phyloP scores from a whole-genome alignment of 352 stramenopile species.

The Pythium vanterpoolii region DNA sequence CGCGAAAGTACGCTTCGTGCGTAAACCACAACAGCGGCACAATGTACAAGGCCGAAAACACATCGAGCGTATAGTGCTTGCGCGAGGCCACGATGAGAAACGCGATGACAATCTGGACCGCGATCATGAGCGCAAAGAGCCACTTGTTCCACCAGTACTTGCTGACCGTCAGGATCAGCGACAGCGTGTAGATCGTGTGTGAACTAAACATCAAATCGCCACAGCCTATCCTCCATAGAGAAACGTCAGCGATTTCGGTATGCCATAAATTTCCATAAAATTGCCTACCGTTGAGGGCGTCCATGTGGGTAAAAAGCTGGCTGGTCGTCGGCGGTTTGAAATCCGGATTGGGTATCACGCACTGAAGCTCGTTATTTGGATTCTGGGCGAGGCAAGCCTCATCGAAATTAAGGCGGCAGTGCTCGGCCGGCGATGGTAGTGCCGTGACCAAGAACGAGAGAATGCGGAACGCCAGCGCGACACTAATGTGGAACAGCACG shows the following conservation, averaged over 20 bases:
- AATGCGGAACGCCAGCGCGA: slow-evolving; percentile 67
- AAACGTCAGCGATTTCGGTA: not conserved
- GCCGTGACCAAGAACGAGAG: slow-evolving; percentile 80
- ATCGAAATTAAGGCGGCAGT: slow-evolving; percentile 77
- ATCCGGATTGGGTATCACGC: slow-evolving; percentile 64
- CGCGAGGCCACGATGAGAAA: slow-evolving; percentile 86
- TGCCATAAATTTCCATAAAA: not conserved
- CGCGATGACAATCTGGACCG: slow-evolving; percentile 76
- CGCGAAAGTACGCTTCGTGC: slow-evolving; percentile 73
- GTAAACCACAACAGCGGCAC: slow-evolving; percentile 84
- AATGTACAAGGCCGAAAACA: slow-evolving; percentile 88
- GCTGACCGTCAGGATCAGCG: slow-evolving; percentile 78
- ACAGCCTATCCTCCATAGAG: slow-evolving; percentile 34
- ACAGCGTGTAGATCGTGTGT: slow-evolving; percentile 91
- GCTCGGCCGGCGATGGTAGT: slow-evolving; percentile 57
- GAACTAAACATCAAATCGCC: slow-evolving; percentile 92
- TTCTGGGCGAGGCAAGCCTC: slow-evolving; percentile 48
- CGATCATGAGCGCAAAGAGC: slow-evolving; percentile 68
- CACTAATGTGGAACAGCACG: slow-evolving; percentile 73
- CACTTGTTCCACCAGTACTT: slow-evolving; percentile 88
- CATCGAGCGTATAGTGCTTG: slow-evolving; percentile 91
- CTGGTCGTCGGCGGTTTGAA: slow-evolving; percentile 52
- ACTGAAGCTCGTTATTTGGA: slow-evolving; percentile 48
- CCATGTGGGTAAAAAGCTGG: slow-evolving; percentile 69
- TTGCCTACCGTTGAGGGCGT: slow-evolving; percentile 58